Base-by-base conservation (phyloP, 306 rosid species). In the Mimosa bimucronata region DNA sequence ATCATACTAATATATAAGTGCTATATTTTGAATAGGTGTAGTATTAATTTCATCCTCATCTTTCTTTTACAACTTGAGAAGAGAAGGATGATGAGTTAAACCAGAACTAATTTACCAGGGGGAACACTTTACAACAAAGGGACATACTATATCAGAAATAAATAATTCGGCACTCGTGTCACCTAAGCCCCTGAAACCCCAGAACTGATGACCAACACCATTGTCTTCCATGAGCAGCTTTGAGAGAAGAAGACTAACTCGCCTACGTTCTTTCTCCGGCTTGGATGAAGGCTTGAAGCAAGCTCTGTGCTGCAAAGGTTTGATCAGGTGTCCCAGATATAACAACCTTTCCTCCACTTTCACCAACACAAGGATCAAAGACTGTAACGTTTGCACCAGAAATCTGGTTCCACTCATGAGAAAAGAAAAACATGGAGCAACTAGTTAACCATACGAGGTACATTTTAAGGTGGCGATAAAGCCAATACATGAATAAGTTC, bases 251-350 rank as follows among this genome's bases (percentile, higher is more conserved):
- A 34, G 11, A 31, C 70, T 70, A 52, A 18, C 58, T 55, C 2
- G 18, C 55, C 48, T 52, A 60, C 42, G 82, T 7, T 58, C 46
- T 82, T 61, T 78, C 79, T 46, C 74, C 85, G 3, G 82, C 50
- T 78, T 88, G 88, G 81, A 90, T 83, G 83, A 90, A 90, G 9
- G 94, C 94, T 75, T 88, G 94, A 75, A 90, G 94, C 81, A 90
- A 77, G 78, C 94, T 88, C 80, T 90, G 90, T 0, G 94, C 94
- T 25, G 89, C 89, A 38, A 83, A 80, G 58, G 94, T 85, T 87
- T 88, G 89, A 85, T 88, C 90, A 18, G 92, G 94, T 73, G 90
- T 86, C 73, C 94, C 94, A 21, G 94, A 90, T 85, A 90, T 85
- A 26, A 90, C 83, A 68, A 88, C 89, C 88, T 77, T 88, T 48